Conservation (phyloP, 148 eudicot species). For the Amaranthus palmeri region DNA sequence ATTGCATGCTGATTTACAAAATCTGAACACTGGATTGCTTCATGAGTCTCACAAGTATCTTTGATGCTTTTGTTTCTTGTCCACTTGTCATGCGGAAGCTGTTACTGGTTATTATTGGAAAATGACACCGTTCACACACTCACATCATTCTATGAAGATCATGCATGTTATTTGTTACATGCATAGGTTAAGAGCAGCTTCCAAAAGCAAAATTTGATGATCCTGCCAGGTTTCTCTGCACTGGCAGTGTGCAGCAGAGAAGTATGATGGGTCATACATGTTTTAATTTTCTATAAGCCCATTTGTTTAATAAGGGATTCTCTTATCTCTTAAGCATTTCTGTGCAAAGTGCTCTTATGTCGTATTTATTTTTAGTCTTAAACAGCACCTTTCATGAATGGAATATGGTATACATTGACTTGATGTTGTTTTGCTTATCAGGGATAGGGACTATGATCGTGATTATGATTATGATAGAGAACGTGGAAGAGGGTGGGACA, state of each 20-base stretch:
- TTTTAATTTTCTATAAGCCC: not conserved
- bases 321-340: too few relatives aligned
- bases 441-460: conserved; percentile 37
- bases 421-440: conserved; percentile 18
- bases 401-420: not conserved
- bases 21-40: too few relatives aligned
- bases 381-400: too few relatives aligned
- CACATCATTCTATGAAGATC: conserved; percentile 16
- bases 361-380: too few relatives aligned
- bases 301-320: not conserved
- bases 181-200: conserved; percentile 55
- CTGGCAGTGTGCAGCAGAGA: conserved; percentile 92
- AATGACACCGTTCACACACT: conserved; percentile 18
- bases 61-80: not conserved
- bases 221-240: conserved; percentile 96
- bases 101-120: conserved; percentile 9
- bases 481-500: conserved; percentile 37
- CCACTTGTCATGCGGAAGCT: conserved; percentile 45
- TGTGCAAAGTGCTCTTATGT: not conserved
- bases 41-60: too few relatives aligned
- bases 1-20: too few relatives aligned
- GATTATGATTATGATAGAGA: conserved; percentile 41
- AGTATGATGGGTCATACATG: conserved; percentile 80
- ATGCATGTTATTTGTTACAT: conserved; percentile 34
- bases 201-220: conserved; percentile 50